Evolutionary conservation across 2,329 filamentous ascomycete species (phyloP), one percentile per base, ranked within the genome.

Genomic region (Ascochyta lentis): DNA sequence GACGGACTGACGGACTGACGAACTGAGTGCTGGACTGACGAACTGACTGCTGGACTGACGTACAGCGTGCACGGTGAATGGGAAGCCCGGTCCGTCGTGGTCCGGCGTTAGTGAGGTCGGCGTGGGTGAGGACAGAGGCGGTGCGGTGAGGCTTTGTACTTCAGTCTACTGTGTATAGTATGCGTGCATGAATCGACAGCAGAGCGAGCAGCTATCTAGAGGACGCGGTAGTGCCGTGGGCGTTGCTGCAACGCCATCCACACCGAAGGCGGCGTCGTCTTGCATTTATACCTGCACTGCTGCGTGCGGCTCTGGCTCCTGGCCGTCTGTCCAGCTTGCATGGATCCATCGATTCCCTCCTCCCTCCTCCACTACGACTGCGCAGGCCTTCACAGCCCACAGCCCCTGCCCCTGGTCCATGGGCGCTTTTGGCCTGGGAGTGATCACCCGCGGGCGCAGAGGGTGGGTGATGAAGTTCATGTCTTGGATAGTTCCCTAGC

Each of bases 31-130:
- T 29, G 27, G 10, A 12, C 10, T n/a, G n/a, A n/a, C n/a, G n/a
- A n/a, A n/a, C n/a, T n/a, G 48, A 59, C 51, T 46, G 58, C 48
- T 46, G 19, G 19, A 34, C 60, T 67, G 65, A 68, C 64, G 62
- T 66, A 60, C 27, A 44, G 44, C 29, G 31, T 38, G 50, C 48
- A 39, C 29, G 37, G 54, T 19, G 46, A 44, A 38, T 44, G 49
- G 58, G 62, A 61, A 63, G 49, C 45, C 49, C 63, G 58, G 64
- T 46, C 64, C 61, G 61, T 35, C 26, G 56, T 57, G 44, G 58
- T 55, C 49, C 46, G 56, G 42, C 6, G 31, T 27, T 35, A 19
- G 41, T 40, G 29, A 39, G 34, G 5, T n/a, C 2, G 3, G 15
- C 5, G 33, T 45, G 26, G 24, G 39, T 27, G 39, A 39, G 26